phyloP scores from a whole-genome alignment of 495 filamentous ascomycete species.

The Cetradonia linearis region DNA sequence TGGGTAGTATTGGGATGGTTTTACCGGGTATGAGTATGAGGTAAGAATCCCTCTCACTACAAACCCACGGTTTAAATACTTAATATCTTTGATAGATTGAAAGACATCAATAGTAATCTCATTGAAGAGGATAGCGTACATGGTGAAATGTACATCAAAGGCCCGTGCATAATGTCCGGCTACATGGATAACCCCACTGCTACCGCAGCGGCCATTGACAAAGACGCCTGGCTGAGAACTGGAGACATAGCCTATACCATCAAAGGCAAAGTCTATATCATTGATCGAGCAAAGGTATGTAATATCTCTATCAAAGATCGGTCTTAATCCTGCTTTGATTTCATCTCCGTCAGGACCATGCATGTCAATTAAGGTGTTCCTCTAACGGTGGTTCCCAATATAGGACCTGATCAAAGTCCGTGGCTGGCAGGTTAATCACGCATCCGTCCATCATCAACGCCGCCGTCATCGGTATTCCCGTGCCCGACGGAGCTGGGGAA shows the following conservation, averaged over 20 bases:
- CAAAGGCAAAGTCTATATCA: constrained; percentile 52
- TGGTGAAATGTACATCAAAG: constrained; percentile 44
- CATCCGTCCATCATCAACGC: constrained; percentile 60
- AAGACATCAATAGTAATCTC: constrained; percentile 42
- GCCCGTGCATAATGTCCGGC: constrained; percentile 31
- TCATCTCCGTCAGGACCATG: not conserved
- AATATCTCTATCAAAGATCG: constrained; percentile 15
- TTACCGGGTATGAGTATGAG: constrained; percentile 31
- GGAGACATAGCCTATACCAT: constrained; percentile 58
- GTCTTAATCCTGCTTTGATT: constrained; percentile 17
- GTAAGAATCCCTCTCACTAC: constrained; percentile 11
- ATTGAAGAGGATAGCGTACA: constrained; percentile 38
- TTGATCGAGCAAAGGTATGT: constrained; percentile 61
- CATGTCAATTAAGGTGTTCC: constrained; percentile 23
- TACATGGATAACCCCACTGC: constrained; percentile 28
- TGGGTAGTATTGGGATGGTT: constrained; percentile 33
- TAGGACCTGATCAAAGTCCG: constrained; percentile 77
- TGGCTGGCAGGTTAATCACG: constrained; percentile 73
- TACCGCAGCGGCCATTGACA: constrained; percentile 26
- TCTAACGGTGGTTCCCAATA: constrained; percentile 14
- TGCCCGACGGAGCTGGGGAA: constrained; percentile 45
- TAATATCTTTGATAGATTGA: constrained; percentile 23
- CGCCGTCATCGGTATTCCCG: constrained; percentile 61
- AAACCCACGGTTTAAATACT: not conserved
- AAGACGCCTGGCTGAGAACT: constrained; percentile 60